phyloP scores from a whole-genome alignment of 768 basidiomycete species.

The Ramaria sp. region DNA sequence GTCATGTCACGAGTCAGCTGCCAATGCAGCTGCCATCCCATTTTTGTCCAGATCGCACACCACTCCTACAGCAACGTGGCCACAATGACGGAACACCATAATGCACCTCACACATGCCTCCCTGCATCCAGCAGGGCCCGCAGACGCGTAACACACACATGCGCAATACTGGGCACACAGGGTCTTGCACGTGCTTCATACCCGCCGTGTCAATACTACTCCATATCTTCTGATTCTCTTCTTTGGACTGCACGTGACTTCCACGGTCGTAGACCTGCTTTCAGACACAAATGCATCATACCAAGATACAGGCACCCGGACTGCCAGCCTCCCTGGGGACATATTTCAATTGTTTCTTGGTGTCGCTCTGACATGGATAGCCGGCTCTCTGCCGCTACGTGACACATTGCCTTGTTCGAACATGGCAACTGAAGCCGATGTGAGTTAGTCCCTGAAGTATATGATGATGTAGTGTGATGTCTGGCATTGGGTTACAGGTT shows the following conservation, averaged over 20 bases:
- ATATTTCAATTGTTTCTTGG: not conserved
- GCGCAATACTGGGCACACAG: no score
- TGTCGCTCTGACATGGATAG: slow-evolving; percentile 25
- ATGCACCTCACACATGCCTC: no score
- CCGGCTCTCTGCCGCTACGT: slow-evolving; percentile 49
- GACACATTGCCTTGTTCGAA: slow-evolving; percentile 32
- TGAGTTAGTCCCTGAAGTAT: slow-evolving; percentile 17
- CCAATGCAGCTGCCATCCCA: no score
- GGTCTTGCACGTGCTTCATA: not conserved
- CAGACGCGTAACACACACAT: no score
- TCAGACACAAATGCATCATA: not conserved
- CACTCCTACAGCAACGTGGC: no score
- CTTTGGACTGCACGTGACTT: slow-evolving; percentile 3
- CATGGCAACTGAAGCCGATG: slow-evolving; percentile 40
- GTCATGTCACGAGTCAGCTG: no score
- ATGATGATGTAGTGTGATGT: not conserved
- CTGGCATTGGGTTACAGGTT: slow-evolving; percentile 23
- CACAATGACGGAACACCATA: no score
- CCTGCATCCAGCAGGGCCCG: no score
- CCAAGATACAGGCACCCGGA: not conserved
- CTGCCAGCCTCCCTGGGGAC: not conserved
- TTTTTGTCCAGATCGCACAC: no score
- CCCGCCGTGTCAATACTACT: not conserved
- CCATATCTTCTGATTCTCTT: slow-evolving; percentile 7
- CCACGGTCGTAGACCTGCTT: not conserved